phyloP scores from a whole-genome alignment of 2,329 filamentous ascomycete species.

The Aspergillus unguis region DNA sequence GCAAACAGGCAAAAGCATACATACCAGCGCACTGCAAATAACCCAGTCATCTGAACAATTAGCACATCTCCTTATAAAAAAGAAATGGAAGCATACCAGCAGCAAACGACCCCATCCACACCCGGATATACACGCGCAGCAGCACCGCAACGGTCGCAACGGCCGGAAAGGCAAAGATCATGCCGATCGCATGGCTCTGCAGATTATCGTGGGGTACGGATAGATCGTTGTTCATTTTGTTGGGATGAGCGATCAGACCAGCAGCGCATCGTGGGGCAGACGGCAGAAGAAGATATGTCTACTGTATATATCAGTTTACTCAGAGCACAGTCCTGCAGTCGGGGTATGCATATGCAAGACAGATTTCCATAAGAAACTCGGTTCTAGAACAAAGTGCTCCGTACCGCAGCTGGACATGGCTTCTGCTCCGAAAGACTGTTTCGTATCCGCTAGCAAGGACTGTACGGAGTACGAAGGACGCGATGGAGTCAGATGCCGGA shows the following conservation, averaged over 20 bases:
- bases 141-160: constrained; percentile 17
- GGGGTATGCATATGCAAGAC: too few relatives aligned
- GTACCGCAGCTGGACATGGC: too few relatives aligned
- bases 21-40: constrained; percentile 9
- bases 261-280: constrained; percentile 10
- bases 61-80: not conserved
- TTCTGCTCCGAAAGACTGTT: too few relatives aligned
- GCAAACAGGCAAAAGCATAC: not conserved
- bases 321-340: too few relatives aligned
- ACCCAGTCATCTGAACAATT: constrained; percentile 12
- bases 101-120: constrained; percentile 15
- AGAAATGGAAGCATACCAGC: constrained; percentile 9
- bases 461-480: too few relatives aligned
- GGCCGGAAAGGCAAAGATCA: constrained; percentile 17
- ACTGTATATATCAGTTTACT: too few relatives aligned
- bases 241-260: constrained; percentile 11
- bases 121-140: constrained; percentile 17
- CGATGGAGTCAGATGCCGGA: too few relatives aligned
- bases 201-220: constrained; percentile 5
- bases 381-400: too few relatives aligned
- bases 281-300: too few relatives aligned
- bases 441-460: too few relatives aligned
- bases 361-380: too few relatives aligned
- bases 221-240: too few relatives aligned
- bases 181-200: constrained; percentile 15